Evolutionary conservation across 306 rosid genomes (phyloP).

Genomic region (Cicer pinnatifidum): DNA sequence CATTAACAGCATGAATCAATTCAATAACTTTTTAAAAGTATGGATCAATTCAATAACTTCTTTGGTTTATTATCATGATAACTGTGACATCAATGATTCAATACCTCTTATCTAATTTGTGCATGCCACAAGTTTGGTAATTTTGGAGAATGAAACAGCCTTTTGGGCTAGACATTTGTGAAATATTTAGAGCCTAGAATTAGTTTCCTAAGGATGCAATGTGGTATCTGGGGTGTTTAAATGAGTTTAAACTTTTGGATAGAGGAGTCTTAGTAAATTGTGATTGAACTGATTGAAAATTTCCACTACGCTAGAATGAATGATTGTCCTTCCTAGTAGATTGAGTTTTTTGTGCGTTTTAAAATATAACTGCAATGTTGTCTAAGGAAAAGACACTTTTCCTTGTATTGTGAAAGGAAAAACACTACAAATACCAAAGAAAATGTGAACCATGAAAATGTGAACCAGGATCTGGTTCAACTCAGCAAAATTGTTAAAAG

Average conservation of each 20-base stretch:
- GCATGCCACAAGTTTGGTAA: conserved; percentile 34
- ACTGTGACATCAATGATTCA: conserved; percentile 3
- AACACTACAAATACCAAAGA: background rate
- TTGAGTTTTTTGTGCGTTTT: conserved; percentile 10
- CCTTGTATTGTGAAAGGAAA: background rate
- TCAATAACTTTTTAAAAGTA: conserved; percentile 25
- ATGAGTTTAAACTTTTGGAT: background rate
- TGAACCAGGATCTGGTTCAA: background rate
- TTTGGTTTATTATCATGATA: conserved; percentile 11
- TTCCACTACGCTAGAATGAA: conserved; percentile 7
- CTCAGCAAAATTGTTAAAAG: background rate
- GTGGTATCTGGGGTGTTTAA: background rate
- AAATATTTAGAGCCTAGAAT: conserved; percentile 5
- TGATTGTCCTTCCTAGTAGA: background rate
- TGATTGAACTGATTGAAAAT: background rate
- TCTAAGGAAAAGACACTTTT: background rate
- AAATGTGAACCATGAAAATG: background rate
- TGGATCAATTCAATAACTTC: conserved; percentile 18
- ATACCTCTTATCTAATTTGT: conserved; percentile 22
- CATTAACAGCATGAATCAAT: conserved; percentile 41
- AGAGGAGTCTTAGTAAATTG: background rate
- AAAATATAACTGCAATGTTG: background rate
- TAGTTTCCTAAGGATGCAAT: conserved; percentile 9
- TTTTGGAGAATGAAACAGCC: conserved; percentile 6
- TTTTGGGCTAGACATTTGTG: conserved; percentile 3